phyloP scores from a whole-genome alignment of 2,329 filamentous ascomycete species.

The Cyphellophora europaea region DNA sequence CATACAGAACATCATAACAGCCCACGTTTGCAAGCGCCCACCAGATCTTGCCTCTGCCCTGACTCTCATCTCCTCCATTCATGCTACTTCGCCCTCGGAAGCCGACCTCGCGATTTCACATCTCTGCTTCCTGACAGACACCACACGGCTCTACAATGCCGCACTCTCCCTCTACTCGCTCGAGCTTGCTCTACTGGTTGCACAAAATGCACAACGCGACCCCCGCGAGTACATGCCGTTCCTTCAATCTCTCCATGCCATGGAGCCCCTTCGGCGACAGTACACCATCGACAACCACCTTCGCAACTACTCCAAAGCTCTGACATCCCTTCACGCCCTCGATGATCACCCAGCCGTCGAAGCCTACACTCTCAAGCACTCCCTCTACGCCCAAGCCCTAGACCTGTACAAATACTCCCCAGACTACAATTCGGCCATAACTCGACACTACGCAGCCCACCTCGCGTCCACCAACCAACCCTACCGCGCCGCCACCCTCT shows the following conservation, averaged over 20 bases:
- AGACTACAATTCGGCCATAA: constrained; percentile 57
- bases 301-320: constrained; percentile 64
- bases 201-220: constrained; percentile 92
- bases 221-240: constrained; percentile 93
- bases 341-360: constrained; percentile 69
- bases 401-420: constrained; percentile 75
- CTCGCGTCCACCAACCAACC: constrained; percentile 67
- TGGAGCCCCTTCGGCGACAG: constrained; percentile 59
- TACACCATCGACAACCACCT: constrained; percentile 89
- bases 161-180: constrained; percentile 87
- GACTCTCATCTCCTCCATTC: constrained; percentile 64
- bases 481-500: constrained; percentile 78
- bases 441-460: constrained; percentile 67
- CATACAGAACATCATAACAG: constrained; percentile 87
- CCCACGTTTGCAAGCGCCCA: constrained; percentile 86
- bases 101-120: constrained; percentile 89
- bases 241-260: constrained; percentile 72
- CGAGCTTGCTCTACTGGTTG: constrained; percentile 79
- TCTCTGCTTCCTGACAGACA: constrained; percentile 93
- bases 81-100: constrained; percentile 44
- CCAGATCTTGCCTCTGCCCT: constrained; percentile 84
- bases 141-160: constrained; percentile 83
- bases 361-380: constrained; percentile 67
- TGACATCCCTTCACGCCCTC: constrained; percentile 64
- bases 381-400: constrained; percentile 68